Evolutionary conservation across 148 eudicot species (phyloP).

Genomic region (Pouteria glomerata): DNA sequence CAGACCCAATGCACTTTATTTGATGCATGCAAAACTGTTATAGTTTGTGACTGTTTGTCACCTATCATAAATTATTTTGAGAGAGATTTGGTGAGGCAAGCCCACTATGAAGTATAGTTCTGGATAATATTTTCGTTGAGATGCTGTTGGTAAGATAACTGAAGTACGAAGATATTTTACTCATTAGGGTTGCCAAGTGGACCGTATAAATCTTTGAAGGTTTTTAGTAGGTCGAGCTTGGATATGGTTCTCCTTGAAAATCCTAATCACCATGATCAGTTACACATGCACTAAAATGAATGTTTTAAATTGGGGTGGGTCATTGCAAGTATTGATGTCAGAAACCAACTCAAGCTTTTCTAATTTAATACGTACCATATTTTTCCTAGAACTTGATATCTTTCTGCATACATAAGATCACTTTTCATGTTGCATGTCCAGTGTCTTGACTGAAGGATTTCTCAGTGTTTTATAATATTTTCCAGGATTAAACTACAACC

Average conservation of each 20-base stretch:
- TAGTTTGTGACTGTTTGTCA: neutral
- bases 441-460: neutral
- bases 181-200: neutral
- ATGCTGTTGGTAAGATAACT: neutral
- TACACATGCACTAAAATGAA: neutral
- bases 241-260: neutral
- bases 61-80: neutral
- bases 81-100: slow-evolving; percentile 4
- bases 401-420: neutral
- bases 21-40: slow-evolving; percentile 2
- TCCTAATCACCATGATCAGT: neutral
- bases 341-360: neutral
- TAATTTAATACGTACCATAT: neutral
- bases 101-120: neutral
- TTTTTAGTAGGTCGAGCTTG: slow-evolving; percentile 3
- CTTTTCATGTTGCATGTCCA: neutral
- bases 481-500: neutral
- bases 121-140: neutral
- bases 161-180: neutral
- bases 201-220: neutral
- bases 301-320: neutral
- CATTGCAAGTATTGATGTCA: slow-evolving; percentile 8
- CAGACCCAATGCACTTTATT: neutral
- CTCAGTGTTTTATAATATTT: neutral
- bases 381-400: neutral